A percentile compares a stretch with the other conserved stretches of the same genome.
Conservation (phyloP, 164 flowering plant species). For the Akebia trifoliata region DNA sequence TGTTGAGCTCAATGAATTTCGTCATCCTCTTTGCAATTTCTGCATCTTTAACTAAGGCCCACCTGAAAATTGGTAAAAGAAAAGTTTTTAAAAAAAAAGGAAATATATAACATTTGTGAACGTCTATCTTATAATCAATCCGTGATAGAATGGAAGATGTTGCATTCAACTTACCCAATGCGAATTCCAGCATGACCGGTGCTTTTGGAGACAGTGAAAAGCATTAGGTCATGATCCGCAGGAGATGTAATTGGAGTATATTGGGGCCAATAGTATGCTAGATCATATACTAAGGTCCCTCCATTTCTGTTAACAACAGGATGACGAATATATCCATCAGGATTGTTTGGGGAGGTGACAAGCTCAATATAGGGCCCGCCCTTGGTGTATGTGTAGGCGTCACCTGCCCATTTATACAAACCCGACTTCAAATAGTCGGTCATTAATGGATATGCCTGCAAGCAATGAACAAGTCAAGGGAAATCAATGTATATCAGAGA, state of each 20-base stretch:
- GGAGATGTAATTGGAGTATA: conserved; percentile 60
- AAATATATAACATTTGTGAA: neutral
- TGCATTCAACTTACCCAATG: conserved; percentile 73
- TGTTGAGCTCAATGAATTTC: conserved; percentile 61
- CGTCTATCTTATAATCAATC: neutral
- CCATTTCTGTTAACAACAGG: conserved; percentile 47
- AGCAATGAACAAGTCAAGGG: neutral
- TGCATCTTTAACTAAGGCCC: conserved; percentile 78
- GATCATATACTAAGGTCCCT: conserved; percentile 61
- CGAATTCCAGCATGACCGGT: conserved; percentile 96
- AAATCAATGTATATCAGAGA: no score
- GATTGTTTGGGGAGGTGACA: conserved; percentile 84
- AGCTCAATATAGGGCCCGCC: conserved; percentile 70
- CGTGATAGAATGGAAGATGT: neutral
- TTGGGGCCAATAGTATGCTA: conserved; percentile 94
- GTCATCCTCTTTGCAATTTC: conserved; percentile 61
- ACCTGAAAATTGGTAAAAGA: conserved; percentile 34
- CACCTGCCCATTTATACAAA: conserved; percentile 78
- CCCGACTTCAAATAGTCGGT: conserved; percentile 66
- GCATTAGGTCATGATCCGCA: conserved; percentile 76
- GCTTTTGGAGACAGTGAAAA: conserved; percentile 84
- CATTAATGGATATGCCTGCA: conserved; percentile 71
- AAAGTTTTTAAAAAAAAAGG: neutral
- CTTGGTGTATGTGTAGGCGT: conserved; percentile 39
- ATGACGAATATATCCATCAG: conserved; percentile 60